These are phyloP conservation scores for Carex sylvatica DNA, from an alignment of 202 grass and related monocot genomes.

Conservation along the genomic window DNA sequence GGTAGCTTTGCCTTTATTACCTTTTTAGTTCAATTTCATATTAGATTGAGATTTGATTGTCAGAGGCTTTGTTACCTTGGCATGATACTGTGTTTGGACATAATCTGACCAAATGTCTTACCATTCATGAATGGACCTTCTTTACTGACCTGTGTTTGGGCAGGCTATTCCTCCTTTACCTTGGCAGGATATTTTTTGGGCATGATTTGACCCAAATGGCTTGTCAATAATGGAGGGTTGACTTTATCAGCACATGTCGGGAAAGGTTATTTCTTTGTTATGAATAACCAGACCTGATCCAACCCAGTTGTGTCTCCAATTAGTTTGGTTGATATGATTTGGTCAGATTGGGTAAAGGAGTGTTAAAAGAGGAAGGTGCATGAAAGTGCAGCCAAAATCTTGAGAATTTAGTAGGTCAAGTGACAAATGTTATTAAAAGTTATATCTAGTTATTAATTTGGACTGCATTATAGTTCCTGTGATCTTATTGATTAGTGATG, in stretches of 20 bases:
- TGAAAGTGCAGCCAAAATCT: neutral
- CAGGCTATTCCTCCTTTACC: neutral
- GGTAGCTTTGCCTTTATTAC: constrained; percentile 43
- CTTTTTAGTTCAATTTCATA: constrained; percentile 4
- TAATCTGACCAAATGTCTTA: neutral
- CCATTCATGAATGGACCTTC: neutral
- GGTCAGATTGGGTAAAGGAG: neutral
- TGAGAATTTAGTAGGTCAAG: neutral
- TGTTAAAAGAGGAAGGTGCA: neutral
- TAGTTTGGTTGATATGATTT: neutral
- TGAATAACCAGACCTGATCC: neutral
- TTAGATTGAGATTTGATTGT: neutral
- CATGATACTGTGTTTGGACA: neutral
- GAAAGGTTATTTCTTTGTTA: neutral
- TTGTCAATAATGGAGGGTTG: neutral
- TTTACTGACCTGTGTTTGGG: constrained; percentile 1
- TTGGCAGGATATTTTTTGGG: neutral
- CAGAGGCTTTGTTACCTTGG: neutral
- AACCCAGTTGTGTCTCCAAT: neutral
- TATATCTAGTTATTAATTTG: neutral
- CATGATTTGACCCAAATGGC: neutral
- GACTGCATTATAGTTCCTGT: neutral
- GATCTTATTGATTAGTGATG: neutral
- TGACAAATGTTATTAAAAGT: neutral
- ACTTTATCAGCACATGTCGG: neutral